Percentiles rank a stretch among this genome's conserved stretches.
Conservation (phyloP, 2,329 filamentous ascomycete species). For the Arthroderma sp. region DNA sequence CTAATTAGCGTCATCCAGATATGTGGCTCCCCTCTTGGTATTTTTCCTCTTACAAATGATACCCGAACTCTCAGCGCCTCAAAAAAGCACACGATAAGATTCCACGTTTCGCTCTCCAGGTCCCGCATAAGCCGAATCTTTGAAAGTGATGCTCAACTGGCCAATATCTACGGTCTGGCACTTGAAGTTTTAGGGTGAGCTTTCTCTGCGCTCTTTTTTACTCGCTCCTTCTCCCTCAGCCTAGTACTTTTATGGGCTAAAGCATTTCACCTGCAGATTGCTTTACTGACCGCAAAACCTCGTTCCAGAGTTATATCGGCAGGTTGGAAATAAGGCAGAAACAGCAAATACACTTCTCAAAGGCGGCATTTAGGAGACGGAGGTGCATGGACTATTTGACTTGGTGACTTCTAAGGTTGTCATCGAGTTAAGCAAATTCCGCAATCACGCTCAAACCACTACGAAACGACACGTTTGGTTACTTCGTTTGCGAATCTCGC, state of each 20-base stretch:
- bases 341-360: no score
- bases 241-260: neutral
- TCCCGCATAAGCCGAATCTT: neutral
- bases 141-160: neutral
- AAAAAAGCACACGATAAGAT: conserved; percentile 1
- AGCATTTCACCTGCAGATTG: neutral
- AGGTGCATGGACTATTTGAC: neutral
- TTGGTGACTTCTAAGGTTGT: neutral
- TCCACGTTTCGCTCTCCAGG: neutral
- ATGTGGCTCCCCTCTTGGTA: conserved; percentile 1
- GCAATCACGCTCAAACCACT: neutral
- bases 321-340: no score
- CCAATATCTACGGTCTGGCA: neutral
- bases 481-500: conserved; percentile 3
- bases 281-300: no score
- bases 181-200: neutral
- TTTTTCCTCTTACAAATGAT: conserved; percentile 2
- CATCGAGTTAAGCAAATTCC: neutral
- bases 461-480: conserved; percentile 3
- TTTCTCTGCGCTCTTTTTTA: neutral
- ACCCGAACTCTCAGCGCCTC: neutral
- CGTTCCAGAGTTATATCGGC: no score
- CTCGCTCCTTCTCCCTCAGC: neutral
- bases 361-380: no score
- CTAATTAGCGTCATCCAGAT: neutral